Evolutionary conservation across 2,329 filamentous ascomycete genomes (phyloP).

Genomic region (Aspergillus nomiae): DNA sequence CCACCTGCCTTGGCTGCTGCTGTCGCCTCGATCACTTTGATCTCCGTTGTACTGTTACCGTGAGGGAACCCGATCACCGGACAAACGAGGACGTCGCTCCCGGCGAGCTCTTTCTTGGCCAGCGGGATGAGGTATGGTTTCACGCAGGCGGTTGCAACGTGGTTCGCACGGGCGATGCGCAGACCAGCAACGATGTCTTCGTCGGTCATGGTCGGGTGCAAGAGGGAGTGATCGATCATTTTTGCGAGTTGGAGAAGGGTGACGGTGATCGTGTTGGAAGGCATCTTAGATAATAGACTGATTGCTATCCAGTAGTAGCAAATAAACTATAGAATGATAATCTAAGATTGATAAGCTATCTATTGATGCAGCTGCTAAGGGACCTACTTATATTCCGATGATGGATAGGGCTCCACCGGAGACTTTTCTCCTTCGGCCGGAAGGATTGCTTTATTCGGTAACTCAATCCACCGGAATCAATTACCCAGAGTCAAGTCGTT

Average conservation of each 20-base stretch:
- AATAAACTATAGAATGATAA: neutral
- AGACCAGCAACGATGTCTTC: conserved; percentile 55
- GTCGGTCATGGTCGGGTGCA: conserved; percentile 65
- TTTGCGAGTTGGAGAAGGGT: conserved; percentile 35
- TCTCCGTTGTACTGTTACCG: conserved; percentile 56
- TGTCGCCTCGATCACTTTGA: conserved; percentile 58
- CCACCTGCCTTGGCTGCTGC: conserved; percentile 53
- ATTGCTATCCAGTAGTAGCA: neutral
- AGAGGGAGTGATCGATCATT: conserved; percentile 62
- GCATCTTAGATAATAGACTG: neutral
- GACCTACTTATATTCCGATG: neutral
- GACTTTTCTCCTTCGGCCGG: neutral
- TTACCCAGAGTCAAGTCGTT: neutral
- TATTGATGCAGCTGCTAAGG: neutral
- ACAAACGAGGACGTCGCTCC: conserved; percentile 54
- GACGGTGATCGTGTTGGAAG: conserved; percentile 19
- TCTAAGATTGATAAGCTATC: neutral
- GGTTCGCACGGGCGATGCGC: conserved; percentile 48
- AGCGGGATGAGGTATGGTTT: conserved; percentile 59
- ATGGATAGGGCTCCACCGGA: neutral
- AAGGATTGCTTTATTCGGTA: neutral
- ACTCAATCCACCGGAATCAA: neutral
- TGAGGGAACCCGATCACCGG: conserved; percentile 64
- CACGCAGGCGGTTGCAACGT: conserved; percentile 59
- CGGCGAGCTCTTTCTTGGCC: conserved; percentile 52